Evolutionary conservation across 495 filamentous ascomycete species (phyloP), one percentile per base, ranked within the genome.

Genomic region (Penicillium malachiteum): DNA sequence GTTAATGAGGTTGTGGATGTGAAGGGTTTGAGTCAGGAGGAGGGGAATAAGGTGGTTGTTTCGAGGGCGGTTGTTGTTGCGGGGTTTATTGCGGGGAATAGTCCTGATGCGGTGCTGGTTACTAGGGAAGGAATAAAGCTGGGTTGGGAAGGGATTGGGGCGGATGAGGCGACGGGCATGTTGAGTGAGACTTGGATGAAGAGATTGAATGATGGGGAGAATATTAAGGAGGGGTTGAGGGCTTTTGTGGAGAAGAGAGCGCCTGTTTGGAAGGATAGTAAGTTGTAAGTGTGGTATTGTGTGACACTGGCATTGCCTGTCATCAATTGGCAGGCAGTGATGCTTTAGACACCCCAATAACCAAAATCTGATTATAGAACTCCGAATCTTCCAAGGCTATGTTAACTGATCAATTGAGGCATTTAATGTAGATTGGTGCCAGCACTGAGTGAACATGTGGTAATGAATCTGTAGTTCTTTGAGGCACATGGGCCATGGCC

Each of bases 201-300:
- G 57, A 67, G 76, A 65, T 78, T 96, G 59, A 75, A 85, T 51
- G 77, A 68, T 18, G 91, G 89, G 5, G 84, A 90, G 71, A 95
- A 95, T 77, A 86, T 90, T 60, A 82, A 76, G 67, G 91, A 95
- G 74, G 91, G 90, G 0, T 69, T 95, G 49, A 77, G 60, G 74
- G 88, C 87, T 51, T 96, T 96, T 79, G 83, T 89, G 52, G 90
- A 93, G 81, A 91, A 84, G 78, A 81, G 89, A 74, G 79, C 81
- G 72, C 84, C 89, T 30, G 77, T 73, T 55, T 95, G 91, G 90
- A 80, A 78, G 66, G 79, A 86, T 66, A 88, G 87, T 70, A 94
- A 93, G 76, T 61, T 96, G 66, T 96, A 51, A 16, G 14, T 11
- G 16, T 6, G 43, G 14, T 21, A 13, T 43, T 43, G 40, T 26